Percentiles rank a stretch among this genome's conserved stretches.
phyloP scores from a whole-genome alignment of 148 eudicot genomes.

The Dysphania ambrosioides region DNA sequence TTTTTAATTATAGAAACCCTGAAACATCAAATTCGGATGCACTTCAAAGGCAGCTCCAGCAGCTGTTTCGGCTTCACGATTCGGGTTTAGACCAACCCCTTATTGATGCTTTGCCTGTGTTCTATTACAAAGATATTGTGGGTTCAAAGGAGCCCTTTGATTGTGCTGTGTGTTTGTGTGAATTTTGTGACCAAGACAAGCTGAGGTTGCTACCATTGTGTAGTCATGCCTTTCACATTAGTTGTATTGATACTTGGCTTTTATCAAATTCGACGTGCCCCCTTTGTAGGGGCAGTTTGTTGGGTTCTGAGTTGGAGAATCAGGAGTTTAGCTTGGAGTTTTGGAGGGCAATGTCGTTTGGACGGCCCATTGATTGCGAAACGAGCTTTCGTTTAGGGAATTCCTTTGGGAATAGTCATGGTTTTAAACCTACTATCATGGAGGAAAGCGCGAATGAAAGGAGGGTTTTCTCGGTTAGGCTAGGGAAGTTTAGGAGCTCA shows the following conservation, averaged over 20 bases:
- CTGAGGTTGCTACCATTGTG: slow-evolving; percentile 45
- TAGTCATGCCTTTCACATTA: slow-evolving; percentile 53
- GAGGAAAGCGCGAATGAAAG: slow-evolving; percentile 32
- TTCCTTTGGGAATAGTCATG: slow-evolving; percentile 14
- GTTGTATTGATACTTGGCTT: slow-evolving; percentile 53
- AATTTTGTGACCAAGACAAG: slow-evolving; percentile 38
- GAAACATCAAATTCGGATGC: slow-evolving; percentile 35
- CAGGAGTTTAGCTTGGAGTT: slow-evolving; percentile 34
- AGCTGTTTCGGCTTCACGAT: slow-evolving; percentile 46
- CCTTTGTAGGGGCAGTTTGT: slow-evolving; percentile 45
- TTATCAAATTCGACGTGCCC: slow-evolving; percentile 55
- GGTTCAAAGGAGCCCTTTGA: slow-evolving; percentile 51
- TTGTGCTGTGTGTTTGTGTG: slow-evolving; percentile 53
- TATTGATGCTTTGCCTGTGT: slow-evolving; percentile 47
- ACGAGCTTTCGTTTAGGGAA: slow-evolving; percentile 12
- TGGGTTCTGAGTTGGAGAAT: slow-evolving; percentile 27
- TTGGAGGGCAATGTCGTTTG: slow-evolving; percentile 34
- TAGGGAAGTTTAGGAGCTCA: slow-evolving; percentile 51
- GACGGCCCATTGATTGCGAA: slow-evolving; percentile 25
- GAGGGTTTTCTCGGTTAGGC: slow-evolving; percentile 45
- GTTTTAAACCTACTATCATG: slow-evolving; percentile 32
- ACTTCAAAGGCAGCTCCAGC: slow-evolving; percentile 55
- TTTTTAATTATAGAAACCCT: slow-evolving; percentile 31
- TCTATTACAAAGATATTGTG: slow-evolving; percentile 36
- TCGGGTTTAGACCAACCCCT: slow-evolving; percentile 50